Conservation (phyloP, 2,329 filamentous ascomycete genomes). For the Stagonosporopsis vannaccii region DNA sequence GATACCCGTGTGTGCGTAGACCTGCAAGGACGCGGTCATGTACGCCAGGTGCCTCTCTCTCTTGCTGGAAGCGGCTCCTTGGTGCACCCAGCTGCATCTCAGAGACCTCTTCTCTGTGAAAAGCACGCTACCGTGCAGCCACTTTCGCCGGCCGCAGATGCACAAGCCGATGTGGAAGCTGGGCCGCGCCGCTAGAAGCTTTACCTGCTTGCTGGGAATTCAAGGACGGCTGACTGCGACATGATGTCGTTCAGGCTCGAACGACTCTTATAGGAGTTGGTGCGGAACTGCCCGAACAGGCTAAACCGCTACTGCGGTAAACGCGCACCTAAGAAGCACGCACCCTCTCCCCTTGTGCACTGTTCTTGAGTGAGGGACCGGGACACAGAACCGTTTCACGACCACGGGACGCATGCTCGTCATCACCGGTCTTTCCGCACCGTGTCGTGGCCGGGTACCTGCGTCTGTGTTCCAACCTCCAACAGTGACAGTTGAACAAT, state of each 20-base stretch:
- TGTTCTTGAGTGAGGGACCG: too few relatives aligned
- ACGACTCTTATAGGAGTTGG: not conserved
- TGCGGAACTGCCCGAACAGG: conserved; percentile 8
- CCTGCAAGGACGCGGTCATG: conserved; percentile 5
- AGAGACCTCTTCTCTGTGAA: conserved; percentile 3
- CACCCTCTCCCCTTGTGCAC: not conserved
- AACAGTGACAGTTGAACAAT: not conserved
- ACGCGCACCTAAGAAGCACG: not conserved
- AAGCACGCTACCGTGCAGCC: conserved; percentile 29
- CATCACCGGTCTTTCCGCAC: too few relatives aligned
- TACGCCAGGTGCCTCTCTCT: not conserved
- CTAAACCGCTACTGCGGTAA: not conserved
- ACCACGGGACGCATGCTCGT: too few relatives aligned
- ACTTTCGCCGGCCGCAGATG: not conserved
- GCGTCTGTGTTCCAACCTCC: not conserved
- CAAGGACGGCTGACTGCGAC: not conserved
- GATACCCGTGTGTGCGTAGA: not conserved
- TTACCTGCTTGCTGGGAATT: not conserved
- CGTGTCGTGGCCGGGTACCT: not conserved
- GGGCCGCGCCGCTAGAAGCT: conserved; percentile 16
- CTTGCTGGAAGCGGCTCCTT: not conserved
- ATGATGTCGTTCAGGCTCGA: not conserved
- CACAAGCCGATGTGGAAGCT: conserved; percentile 16
- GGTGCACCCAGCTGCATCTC: not conserved
- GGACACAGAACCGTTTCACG: not conserved